phyloP scores from a whole-genome alignment of 2,329 filamentous ascomycete species.

The Chrysoporthe austroafricana region DNA sequence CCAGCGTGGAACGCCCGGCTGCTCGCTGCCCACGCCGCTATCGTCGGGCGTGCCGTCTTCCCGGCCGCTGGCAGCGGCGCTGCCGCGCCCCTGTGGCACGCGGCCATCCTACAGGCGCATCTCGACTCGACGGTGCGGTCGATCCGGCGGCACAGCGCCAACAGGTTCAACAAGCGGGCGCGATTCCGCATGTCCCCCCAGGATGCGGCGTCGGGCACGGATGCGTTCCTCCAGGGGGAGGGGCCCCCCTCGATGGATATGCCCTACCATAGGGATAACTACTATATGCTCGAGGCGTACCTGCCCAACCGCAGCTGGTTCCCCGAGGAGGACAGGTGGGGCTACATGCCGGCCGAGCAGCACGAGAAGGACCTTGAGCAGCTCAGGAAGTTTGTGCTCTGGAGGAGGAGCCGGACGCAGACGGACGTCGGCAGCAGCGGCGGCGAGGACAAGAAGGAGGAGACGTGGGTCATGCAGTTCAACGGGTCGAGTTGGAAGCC shows the following conservation, averaged over 20 bases:
- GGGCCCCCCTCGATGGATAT: slow-evolving; percentile 57
- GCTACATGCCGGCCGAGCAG: slow-evolving; percentile 48
- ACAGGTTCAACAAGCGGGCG: slow-evolving; percentile 51
- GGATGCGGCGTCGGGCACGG: slow-evolving; percentile 51
- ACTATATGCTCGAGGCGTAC: slow-evolving; percentile 62
- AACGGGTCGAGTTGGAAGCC: slow-evolving; percentile 10
- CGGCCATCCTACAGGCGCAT: slow-evolving; percentile 42
- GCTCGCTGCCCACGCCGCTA: slow-evolving; percentile 45
- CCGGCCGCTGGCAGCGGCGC: slow-evolving; percentile 30
- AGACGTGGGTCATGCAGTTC: slow-evolving; percentile 14
- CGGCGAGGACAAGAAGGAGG: background rate
- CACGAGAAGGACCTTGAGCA: slow-evolving; percentile 44
- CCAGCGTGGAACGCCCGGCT: slow-evolving; percentile 56
- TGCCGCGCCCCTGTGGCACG: slow-evolving; percentile 50
- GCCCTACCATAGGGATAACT: slow-evolving; percentile 59
- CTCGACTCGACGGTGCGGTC: slow-evolving; percentile 38
- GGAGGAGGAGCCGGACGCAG: slow-evolving; percentile 7
- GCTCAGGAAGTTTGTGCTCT: slow-evolving; percentile 34
- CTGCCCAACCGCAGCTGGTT: slow-evolving; percentile 60
- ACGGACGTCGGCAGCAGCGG: background rate
- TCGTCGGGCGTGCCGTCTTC: slow-evolving; percentile 50
- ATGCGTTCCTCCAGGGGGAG: slow-evolving; percentile 53
- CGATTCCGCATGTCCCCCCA: slow-evolving; percentile 41
- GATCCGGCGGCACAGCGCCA: slow-evolving; percentile 45
- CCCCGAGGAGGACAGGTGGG: slow-evolving; percentile 49